phyloP scores from a whole-genome alignment of 495 filamentous ascomycete species.

The Penicillium lividum region DNA sequence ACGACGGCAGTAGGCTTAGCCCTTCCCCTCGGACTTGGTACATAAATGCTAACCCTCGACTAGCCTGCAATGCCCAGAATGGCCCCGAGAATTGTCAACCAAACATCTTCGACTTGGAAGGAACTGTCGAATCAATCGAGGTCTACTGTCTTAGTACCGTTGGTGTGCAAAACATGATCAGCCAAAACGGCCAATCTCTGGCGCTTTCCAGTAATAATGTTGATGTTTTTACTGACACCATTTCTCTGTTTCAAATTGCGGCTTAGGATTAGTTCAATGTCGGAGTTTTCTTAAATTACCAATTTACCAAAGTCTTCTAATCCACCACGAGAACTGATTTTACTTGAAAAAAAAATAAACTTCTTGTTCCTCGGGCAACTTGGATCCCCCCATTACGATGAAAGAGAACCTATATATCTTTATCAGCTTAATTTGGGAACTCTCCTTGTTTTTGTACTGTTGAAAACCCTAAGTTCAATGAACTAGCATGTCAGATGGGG shows the following conservation, averaged over 20 bases:
- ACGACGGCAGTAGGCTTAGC: constrained; percentile 16
- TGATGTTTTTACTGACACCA: neutral
- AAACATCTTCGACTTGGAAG: neutral
- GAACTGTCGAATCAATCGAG: neutral
- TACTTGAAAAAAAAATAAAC: too few species aligned
- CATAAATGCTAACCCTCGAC: neutral
- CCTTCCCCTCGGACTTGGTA: neutral
- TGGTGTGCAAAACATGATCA: neutral
- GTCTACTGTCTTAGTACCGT: neutral
- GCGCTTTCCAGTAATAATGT: neutral
- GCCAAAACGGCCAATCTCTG: neutral
- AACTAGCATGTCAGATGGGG: too few species aligned
- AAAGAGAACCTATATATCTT: neutral
- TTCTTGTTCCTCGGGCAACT: neutral
- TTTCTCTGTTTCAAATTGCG: neutral
- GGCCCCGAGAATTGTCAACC: neutral
- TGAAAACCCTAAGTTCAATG: too few species aligned
- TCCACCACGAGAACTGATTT: neutral
- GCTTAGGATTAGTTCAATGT: neutral
- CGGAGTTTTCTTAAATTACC: neutral
- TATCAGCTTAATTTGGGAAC: too few species aligned
- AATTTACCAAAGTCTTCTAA: neutral
- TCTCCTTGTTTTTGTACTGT: too few species aligned
- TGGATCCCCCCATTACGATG: neutral
- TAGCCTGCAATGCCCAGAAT: neutral